A percentile compares a stretch with the other conserved stretches of the same genome.
Evolutionary conservation across 345 rosid species (phyloP).

Genomic region (Streptanthus diversifolius): DNA sequence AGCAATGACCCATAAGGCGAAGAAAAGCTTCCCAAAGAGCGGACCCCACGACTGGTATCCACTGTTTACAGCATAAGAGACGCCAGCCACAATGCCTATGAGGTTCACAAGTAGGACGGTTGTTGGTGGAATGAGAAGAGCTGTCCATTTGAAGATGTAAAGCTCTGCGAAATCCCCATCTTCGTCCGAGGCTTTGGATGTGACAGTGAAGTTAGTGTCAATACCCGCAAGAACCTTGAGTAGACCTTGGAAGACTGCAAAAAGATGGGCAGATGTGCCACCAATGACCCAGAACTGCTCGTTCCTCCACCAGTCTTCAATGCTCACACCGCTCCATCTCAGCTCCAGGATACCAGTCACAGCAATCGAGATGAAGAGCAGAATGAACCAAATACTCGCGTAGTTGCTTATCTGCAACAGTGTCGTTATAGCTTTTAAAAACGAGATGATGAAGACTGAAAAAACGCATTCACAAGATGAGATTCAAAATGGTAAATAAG

Average conservation of each 20-base stretch:
- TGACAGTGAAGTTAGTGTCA: slow-evolving; percentile 96
- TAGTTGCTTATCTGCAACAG: slow-evolving; percentile 88
- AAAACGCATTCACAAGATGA: neutral
- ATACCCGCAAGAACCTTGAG: slow-evolving; percentile 96
- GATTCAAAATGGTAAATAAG: neutral
- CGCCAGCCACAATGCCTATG: slow-evolving; percentile 98
- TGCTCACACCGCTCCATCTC: slow-evolving; percentile 93
- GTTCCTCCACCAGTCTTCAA: slow-evolving; percentile 99
- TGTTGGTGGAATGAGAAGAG: slow-evolving; percentile 97
- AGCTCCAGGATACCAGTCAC: slow-evolving; percentile 89
- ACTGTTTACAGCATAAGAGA: slow-evolving; percentile 88
- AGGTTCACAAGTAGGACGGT: slow-evolving; percentile 83
- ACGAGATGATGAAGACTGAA: neutral
- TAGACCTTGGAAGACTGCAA: slow-evolving; percentile 98
- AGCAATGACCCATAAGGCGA: slow-evolving; percentile 94
- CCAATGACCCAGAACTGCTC: slow-evolving; percentile 99
- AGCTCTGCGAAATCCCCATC: slow-evolving; percentile 98
- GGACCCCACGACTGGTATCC: slow-evolving; percentile 99
- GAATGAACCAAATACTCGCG: slow-evolving; percentile 98
- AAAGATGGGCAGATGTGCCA: slow-evolving; percentile 97
- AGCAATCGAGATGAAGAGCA: slow-evolving; percentile 82
- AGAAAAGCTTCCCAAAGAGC: slow-evolving; percentile 92
- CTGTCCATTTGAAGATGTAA: slow-evolving; percentile 95
- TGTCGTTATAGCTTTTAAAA: neutral
- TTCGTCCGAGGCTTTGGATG: slow-evolving; percentile 90